Evolutionary conservation across 108 stramenopile genomes (phyloP), one percentile per base, ranked within the genome.

Genomic region (Skeletonema marinoi): DNA sequence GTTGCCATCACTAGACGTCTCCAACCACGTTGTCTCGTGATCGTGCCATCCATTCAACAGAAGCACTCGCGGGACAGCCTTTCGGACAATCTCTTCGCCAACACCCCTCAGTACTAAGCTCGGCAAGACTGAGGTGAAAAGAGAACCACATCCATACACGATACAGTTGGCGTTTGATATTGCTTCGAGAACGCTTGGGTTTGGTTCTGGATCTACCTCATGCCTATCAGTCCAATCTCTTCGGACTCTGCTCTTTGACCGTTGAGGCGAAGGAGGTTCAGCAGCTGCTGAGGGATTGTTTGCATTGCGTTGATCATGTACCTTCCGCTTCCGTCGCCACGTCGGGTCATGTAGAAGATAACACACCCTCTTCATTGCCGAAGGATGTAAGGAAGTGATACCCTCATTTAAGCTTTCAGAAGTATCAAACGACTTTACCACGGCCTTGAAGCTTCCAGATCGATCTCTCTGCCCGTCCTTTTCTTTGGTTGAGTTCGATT

Each of bases 11-110:
- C 66, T 41, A 33, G 66, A 66, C 16, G 36, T n/a, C 46, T 75
- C 73, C 11, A 67, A 17, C 72, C 72, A 79, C 21, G 65, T 75
- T 16, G 78, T 85, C 68, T 85, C 85, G 31, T 77, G 64, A 78
- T 85, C 85, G 44, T 77, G 81, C 64, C 73, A 78, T 16, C 78
- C 81, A 74, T 85, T 85, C 63, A 85, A 50, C 9, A 85, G 72
- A 16, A 85, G 77, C 21, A 85, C 58, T 60, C 73, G 78, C 12
- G 81, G 81, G 0, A 68, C 35, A 30, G 25, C 10, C 7, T 39
- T 60, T 1, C 30, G n/a, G 14, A 56, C 62, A 38, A 85, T 73
- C 31, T 65, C 81, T 62, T 82, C 60, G 1, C 85, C 85, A 0
- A 85, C 73, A 19, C 85, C 81, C 12, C 50, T 39, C 32, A 85